Percentiles rank a stretch among this genome's conserved stretches.
phyloP scores from a whole-genome alignment of 1,139 yeast species.

The Taphrina communis region DNA sequence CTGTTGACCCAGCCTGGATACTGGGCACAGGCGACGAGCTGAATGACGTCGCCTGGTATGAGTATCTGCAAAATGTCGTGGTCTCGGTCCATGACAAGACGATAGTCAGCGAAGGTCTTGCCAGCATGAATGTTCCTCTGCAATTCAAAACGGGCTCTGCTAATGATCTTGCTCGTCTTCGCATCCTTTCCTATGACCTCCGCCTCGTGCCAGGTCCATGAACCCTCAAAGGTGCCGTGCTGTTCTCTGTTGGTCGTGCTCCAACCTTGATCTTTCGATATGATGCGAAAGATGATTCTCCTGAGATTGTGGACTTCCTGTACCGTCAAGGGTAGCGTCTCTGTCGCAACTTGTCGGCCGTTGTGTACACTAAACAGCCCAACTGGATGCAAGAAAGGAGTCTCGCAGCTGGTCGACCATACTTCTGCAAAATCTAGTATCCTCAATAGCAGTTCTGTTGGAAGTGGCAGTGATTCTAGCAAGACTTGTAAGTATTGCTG shows the following conservation, averaged over 20 bases:
- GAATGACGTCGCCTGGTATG: not conserved
- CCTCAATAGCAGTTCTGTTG: constrained; percentile 3
- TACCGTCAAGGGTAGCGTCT: constrained; percentile 2
- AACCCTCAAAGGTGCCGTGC: constrained; percentile 23
- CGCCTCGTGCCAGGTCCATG: constrained; percentile 37
- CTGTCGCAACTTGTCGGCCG: constrained; percentile 3
- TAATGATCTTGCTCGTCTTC: not conserved
- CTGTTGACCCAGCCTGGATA: constrained; percentile 30
- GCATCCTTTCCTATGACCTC: constrained; percentile 1
- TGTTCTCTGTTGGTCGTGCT: not conserved
- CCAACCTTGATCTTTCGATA: constrained; percentile 34
- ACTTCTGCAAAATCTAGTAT: constrained; percentile 23
- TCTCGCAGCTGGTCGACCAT: not conserved
- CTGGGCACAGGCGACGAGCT: constrained; percentile 29
- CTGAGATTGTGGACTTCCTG: not conserved
- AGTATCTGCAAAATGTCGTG: constrained; percentile 3
- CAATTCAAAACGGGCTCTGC: constrained; percentile 16
- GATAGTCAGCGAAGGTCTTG: constrained; percentile 9
- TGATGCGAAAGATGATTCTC: constrained; percentile 6
- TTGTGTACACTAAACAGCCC: constrained; percentile 9
- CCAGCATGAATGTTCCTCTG: constrained; percentile 32
- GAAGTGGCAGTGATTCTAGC: not conserved
- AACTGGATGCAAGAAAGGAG: not conserved
- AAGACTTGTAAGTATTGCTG: not conserved
- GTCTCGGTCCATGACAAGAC: not conserved